Evolutionary conservation across 176 grass and related monocot species (phyloP).

Genomic region (Dactylis glomerata): DNA sequence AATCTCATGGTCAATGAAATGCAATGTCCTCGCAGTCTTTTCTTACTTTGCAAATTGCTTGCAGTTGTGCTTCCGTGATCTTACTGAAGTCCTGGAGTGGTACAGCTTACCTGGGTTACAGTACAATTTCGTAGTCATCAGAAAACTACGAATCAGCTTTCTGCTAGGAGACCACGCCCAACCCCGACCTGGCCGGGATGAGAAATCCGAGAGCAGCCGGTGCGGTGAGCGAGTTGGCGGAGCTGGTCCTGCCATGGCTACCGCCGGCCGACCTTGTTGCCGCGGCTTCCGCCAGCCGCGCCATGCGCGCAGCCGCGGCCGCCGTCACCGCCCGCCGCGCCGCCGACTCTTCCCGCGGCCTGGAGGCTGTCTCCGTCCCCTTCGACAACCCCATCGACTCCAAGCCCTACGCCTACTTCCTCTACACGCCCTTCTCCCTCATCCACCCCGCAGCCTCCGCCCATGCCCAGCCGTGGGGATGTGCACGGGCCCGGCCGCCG

Average conservation of each 20-base stretch:
- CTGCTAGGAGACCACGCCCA: background rate
- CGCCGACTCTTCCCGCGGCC: slow-evolving; percentile 54
- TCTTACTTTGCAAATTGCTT: background rate
- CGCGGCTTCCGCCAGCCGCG: slow-evolving; percentile 43
- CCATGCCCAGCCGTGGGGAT: slow-evolving; percentile 52
- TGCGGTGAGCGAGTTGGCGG: slow-evolving; percentile 33
- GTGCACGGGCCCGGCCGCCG: background rate
- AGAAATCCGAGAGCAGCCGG: slow-evolving; percentile 6
- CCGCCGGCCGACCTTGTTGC: slow-evolving; percentile 44
- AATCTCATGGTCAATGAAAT: background rate
- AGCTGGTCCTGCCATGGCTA: slow-evolving; percentile 72
- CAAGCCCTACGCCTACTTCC: slow-evolving; percentile 67
- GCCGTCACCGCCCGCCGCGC: slow-evolving; percentile 44
- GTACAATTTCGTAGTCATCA: background rate
- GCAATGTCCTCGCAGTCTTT: background rate
- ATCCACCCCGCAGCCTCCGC: slow-evolving; percentile 2
- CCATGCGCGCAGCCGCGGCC: slow-evolving; percentile 27
- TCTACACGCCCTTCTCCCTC: slow-evolving; percentile 56
- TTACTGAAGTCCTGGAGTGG: background rate
- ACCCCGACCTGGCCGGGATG: slow-evolving; percentile 14
- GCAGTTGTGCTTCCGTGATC: background rate
- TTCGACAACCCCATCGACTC: slow-evolving; percentile 48
- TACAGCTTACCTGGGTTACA: background rate
- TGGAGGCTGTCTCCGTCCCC: slow-evolving; percentile 58
- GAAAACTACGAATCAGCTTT: background rate